Evolutionary conservation across 202 grass and related monocot species (phyloP).

Genomic region (Carex arenaria): DNA sequence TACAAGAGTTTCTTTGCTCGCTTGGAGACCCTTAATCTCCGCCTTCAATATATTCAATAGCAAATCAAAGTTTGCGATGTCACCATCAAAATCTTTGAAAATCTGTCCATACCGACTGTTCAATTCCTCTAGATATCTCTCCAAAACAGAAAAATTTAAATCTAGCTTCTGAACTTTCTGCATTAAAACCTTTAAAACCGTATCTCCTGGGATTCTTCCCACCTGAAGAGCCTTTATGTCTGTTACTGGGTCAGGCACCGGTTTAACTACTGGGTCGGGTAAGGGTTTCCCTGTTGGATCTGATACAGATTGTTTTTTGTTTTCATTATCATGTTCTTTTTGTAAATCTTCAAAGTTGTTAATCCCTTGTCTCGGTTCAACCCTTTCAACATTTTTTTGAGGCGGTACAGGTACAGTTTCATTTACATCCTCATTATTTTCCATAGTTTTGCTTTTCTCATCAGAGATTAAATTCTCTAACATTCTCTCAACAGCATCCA

Average conservation of each 20-base stretch:
- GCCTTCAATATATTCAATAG: conserved; percentile 57
- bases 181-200: conserved; percentile 92
- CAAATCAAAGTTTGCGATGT: conserved; percentile 68
- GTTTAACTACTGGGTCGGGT: conserved; percentile 21
- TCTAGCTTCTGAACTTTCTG: conserved; percentile 96
- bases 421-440: conserved; percentile 50
- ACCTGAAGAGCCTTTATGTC: conserved; percentile 59
- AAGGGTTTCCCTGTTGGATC: not conserved
- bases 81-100: conserved; percentile 90
- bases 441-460: conserved; percentile 48
- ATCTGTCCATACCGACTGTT: conserved; percentile 90
- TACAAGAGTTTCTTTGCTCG: conserved; percentile 70
- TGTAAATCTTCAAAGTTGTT: conserved; percentile 36
- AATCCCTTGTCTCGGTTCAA: not conserved
- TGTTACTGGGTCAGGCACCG: conserved; percentile 36
- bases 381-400: conserved; percentile 5
- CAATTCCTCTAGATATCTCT: conserved; percentile 83
- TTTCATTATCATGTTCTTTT: conserved; percentile 48
- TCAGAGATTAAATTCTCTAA: conserved; percentile 86
- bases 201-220: conserved; percentile 89
- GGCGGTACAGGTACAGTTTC: conserved; percentile 32
- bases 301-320: conserved; percentile 24
- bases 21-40: conserved; percentile 68
- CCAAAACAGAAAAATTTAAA: conserved; percentile 92
- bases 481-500: conserved; percentile 99